Conservation (phyloP, 306 rosid genomes). For the Vigna reflexopilosa region DNA sequence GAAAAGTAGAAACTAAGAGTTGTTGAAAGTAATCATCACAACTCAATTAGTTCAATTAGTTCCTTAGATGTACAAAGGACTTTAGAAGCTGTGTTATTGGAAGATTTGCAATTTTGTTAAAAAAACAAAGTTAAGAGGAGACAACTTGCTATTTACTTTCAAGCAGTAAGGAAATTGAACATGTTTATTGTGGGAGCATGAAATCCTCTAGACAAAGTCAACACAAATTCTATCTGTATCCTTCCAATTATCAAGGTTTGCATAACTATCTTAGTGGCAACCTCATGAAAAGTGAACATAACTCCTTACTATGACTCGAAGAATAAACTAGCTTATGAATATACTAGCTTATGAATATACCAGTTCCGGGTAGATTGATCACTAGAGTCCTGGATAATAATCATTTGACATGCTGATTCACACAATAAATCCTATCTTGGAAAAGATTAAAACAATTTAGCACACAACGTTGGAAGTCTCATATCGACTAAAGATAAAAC, state of each 20-base stretch:
- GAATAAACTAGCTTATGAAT: not conserved
- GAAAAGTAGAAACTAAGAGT: too few species aligned
- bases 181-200: conserved; percentile 5
- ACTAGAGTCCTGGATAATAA: not conserved
- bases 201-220: not conserved
- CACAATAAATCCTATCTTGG: not conserved
- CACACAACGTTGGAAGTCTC: not conserved
- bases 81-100: too few species aligned
- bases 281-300: not conserved
- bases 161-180: conserved; percentile 7
- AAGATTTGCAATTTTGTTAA: too few species aligned
- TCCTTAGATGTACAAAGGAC: too few species aligned
- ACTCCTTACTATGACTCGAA: not conserved
- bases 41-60: too few species aligned
- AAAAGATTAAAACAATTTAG: not conserved
- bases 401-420: not conserved
- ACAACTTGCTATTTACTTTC: not conserved
- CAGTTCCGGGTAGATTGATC: conserved; percentile 4
- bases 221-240: conserved; percentile 9
- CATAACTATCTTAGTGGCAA: not conserved
- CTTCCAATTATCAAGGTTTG: too few species aligned
- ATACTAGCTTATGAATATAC: not conserved
- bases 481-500: too few species aligned
- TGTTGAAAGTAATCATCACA: too few species aligned
- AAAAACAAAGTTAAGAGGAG: not conserved